These are phyloP conservation scores for Vararia minispora DNA, from an alignment of 768 basidiomycete species.

Conservation along the genomic window DNA sequence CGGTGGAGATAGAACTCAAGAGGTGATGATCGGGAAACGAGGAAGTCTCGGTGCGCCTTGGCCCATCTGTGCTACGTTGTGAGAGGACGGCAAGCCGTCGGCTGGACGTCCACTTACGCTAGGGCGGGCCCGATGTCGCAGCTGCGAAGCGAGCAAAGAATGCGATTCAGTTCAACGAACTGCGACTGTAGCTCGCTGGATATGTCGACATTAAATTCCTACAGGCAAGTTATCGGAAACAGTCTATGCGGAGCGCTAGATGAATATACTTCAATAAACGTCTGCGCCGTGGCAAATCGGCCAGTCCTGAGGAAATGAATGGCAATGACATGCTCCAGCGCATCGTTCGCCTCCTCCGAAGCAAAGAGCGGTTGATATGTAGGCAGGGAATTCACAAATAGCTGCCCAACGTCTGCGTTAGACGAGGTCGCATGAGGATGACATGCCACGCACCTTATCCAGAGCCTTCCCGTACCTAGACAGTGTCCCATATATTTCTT, in stretches of 20 bases:
- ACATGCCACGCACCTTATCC: slow-evolving; percentile 62
- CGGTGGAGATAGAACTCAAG: slow-evolving; percentile 88
- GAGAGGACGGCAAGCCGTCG: slow-evolving; percentile 1
- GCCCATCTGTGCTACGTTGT: slow-evolving; percentile 55
- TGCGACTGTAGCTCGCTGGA: slow-evolving; percentile 36
- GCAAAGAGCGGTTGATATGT: slow-evolving; percentile 58
- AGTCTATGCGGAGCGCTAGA: background rate
- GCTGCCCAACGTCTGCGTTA: slow-evolving; percentile 26
- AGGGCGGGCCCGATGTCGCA: slow-evolving; percentile 70
- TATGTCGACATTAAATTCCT: slow-evolving; percentile 64
- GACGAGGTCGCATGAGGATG: background rate
- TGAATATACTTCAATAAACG: slow-evolving; percentile 53
- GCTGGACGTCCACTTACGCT: slow-evolving; percentile 33
- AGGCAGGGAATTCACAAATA: slow-evolving; percentile 44
- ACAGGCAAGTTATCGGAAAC: slow-evolving; percentile 5
- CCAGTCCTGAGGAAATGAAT: slow-evolving; percentile 74
- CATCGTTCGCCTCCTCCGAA: slow-evolving; percentile 43
- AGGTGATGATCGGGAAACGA: slow-evolving; percentile 60
- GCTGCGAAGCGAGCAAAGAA: slow-evolving; percentile 53
- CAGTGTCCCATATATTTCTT: slow-evolving; percentile 74
- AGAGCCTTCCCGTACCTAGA: slow-evolving; percentile 74
- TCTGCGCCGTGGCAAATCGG: slow-evolving; percentile 66
- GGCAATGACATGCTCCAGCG: slow-evolving; percentile 62
- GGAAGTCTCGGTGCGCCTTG: slow-evolving; percentile 47
- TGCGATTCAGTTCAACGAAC: slow-evolving; percentile 62